Base-by-base conservation (phyloP, 345 rosid species). In the Salix koriyanagi region DNA sequence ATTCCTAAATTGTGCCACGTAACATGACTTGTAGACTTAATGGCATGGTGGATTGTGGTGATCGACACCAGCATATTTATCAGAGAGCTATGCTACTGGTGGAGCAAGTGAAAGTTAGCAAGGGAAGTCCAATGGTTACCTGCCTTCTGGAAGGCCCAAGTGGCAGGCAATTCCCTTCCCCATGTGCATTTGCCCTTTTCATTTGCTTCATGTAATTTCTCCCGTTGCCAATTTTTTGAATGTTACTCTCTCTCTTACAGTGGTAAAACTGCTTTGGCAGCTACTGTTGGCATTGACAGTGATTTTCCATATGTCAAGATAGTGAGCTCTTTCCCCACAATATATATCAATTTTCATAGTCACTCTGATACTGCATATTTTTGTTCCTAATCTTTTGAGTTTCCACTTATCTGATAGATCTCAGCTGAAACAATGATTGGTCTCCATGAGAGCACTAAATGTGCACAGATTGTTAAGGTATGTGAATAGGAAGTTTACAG, bases 181-280 rank as follows among this genome's bases (percentile, higher is more conserved):
- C 62, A 68, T 14, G 23, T 58, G 23, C 13, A 9, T 23, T 54
- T 41, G 25, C 58, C 6, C 61, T 6, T 12, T 70, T 65, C 69
- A 18, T 16, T 75, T 54, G 64, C 30, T 70, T 76, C 15, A 23
- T 56, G 52, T 71, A 50, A 25, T 60, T 74, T 58, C 46, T 21
- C 79, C 58, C 34, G 19, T 72, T 81, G 74, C 44, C 23, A 70
- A 44, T 74, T 76, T 69, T 64, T 75, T 80, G 64, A 66, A 72
- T 61, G 76, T 44, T 67, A 69, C 74, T 41, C 46, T 72, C 71
- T 70, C 71, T 76, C 80, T 83, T 67, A 71, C 91, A 94, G 99
- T 88, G 99, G 99, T 81, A 96, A 96, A 89, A 87, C 97, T 79
- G 98, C 99, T 12, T 42, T 96, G 85, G 98, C 98, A 61, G 98